A percentile compares a stretch with the other conserved stretches of the same genome.
Evolutionary conservation across 257 asterid genomes (phyloP).

Genomic region (Solanum sparsipilum): DNA sequence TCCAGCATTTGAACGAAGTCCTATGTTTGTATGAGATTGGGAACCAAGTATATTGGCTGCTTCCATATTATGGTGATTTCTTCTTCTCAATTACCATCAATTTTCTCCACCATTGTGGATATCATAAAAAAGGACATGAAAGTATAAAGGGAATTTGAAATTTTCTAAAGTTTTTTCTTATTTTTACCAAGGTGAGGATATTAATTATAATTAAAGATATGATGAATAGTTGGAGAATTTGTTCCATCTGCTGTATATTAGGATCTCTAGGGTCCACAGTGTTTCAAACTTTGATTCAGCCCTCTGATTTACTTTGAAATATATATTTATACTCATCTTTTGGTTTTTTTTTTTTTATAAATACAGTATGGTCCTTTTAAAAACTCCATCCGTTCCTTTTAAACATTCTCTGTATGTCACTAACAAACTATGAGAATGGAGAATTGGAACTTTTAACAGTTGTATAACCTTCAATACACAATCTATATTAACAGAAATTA

Average conservation of each 20-base stretch:
- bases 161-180: background rate
- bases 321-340: background rate
- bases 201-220: background rate
- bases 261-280: background rate
- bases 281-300: background rate
- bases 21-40: background rate
- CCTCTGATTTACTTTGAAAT: background rate
- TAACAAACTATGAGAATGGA: background rate
- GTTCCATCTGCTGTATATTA: background rate
- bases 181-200: background rate
- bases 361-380: background rate
- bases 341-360: no score
- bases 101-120: background rate
- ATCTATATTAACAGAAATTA: background rate
- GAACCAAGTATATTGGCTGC: background rate
- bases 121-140: background rate
- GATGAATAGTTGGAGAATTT: background rate
- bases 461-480: constrained; percentile 3
- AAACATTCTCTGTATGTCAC: background rate
- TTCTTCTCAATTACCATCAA: constrained; percentile 9
- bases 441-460: background rate
- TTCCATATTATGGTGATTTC: constrained; percentile 32
- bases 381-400: background rate
- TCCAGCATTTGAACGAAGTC: constrained; percentile 7
- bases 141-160: background rate